Evolutionary conservation across 2,329 filamentous ascomycete genomes (phyloP), one percentile per base, ranked within the genome.

Genomic region (Amylocarpus encephaloides): DNA sequence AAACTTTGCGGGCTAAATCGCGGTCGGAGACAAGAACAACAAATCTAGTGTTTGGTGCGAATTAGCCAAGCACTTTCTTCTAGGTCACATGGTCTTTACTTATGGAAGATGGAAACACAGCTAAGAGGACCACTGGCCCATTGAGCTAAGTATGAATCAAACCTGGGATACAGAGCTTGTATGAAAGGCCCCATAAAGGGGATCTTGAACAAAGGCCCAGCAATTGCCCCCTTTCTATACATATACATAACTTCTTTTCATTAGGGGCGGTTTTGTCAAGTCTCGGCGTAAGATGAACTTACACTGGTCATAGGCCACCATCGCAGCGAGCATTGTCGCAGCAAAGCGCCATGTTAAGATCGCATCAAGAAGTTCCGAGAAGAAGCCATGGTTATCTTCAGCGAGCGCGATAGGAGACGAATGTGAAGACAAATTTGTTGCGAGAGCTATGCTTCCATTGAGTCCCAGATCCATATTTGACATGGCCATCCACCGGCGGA

Each of bases 101-200:
- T 91, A 75, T 92, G 87, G 67, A 92, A 91, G 56, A 92, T 82
- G 1, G 85, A 90, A 15, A 92, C 86, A 61, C 87, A 92, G 66
- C 86, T 90, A 51, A 91, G 73, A 16, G 83, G 78, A n/a, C 83
- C 87, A 51, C 84, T 88, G 12, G 79, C 75, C 86, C 86, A 91
- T 72, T 92, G 88, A 11, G 74, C 78, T 61, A 87, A 77, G 68
- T 91, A 92, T 42, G 78, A 73, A 18, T 79, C 77, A 66, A 91
- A 91, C 56, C 83, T 81, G 6, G 87, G 87, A 59, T 87, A 76
- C 29, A 91, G 74, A 2, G 84, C 86, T 62, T 89, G 78, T 19
- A 91, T 69, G 66, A 91, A 91, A 0, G 87, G 86, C 1, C 87
- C 87, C 67, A 89, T 83, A 59, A 85, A 77, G 0, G 82, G 82